These are phyloP conservation scores for Cynara cardunculus DNA, from an alignment of 129 eudicot genomes.

Conservation along the genomic window DNA sequence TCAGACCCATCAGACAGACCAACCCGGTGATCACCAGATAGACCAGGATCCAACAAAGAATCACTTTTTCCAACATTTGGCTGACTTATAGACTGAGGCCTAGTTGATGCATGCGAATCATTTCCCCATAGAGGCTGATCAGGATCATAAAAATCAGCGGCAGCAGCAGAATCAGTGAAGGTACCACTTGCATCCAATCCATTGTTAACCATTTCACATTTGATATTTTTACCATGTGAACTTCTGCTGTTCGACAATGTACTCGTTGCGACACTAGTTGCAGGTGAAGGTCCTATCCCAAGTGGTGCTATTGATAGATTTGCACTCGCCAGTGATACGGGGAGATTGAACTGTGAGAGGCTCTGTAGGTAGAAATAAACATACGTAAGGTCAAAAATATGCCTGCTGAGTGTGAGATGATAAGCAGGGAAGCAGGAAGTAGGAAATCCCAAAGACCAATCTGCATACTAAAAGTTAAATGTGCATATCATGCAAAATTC, in stretches of 20 bases:
- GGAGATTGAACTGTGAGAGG: constrained; percentile 88
- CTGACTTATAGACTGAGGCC: constrained; percentile 32
- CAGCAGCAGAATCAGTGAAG: constrained; percentile 36
- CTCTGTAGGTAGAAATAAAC: constrained; percentile 48
- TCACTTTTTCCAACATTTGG: constrained; percentile 34
- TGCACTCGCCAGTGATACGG: constrained; percentile 62
- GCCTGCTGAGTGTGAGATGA: neutral
- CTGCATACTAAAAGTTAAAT: neutral
- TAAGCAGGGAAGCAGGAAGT: constrained; percentile 6
- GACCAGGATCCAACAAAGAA: constrained; percentile 36
- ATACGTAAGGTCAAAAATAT: neutral
- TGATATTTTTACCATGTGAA: constrained; percentile 34
- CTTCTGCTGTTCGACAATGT: constrained; percentile 37
- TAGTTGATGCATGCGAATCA: constrained; percentile 50
- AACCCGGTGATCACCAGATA: constrained; percentile 32
- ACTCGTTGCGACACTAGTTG: constrained; percentile 40
- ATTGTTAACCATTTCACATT: constrained; percentile 27
- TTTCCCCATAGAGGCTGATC: constrained; percentile 86
- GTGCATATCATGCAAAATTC: neutral
- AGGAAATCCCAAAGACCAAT: neutral
- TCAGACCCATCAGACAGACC: constrained; percentile 32
- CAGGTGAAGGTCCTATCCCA: constrained; percentile 51
- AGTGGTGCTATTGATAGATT: constrained; percentile 50
- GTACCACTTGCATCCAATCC: constrained; percentile 35
- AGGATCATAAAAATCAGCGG: constrained; percentile 83